These are phyloP conservation scores for Sonneratia caseolaris DNA, from an alignment of 345 rosid genomes.

Conservation along the genomic window DNA sequence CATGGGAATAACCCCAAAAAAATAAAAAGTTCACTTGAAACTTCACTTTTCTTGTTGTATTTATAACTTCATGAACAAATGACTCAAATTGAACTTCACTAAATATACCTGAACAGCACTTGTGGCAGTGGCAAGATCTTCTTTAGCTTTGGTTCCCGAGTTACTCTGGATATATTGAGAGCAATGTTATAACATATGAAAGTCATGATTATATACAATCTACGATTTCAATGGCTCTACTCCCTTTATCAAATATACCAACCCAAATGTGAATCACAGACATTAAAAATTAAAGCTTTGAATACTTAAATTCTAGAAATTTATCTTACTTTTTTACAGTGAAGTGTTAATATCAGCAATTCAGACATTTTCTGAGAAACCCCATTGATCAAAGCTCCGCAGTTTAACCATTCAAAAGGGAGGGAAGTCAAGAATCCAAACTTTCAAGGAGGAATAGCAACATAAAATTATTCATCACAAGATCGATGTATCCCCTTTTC, in stretches of 20 bases:
- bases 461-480: neutral
- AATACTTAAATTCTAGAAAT: neutral
- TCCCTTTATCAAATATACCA: neutral
- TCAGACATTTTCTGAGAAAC: neutral
- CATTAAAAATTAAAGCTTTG: neutral
- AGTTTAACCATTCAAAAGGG: neutral
- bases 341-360: neutral
- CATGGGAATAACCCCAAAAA: neutral
- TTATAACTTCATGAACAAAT: neutral
- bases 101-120: constrained; percentile 81
- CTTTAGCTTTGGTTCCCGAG: constrained; percentile 94
- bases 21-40: neutral
- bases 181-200: neutral
- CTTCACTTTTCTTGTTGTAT: neutral
- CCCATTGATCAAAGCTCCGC: neutral
- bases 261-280: neutral
- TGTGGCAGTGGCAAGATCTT: constrained; percentile 99
- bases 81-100: neutral
- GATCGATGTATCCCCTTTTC: neutral
- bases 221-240: neutral
- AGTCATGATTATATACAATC: neutral
- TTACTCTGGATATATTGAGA: constrained; percentile 58
- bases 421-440: neutral
- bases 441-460: neutral
- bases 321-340: neutral